Conservation (phyloP, 805 yeast genomes). For the Cyberlindnera mississippiensis region DNA sequence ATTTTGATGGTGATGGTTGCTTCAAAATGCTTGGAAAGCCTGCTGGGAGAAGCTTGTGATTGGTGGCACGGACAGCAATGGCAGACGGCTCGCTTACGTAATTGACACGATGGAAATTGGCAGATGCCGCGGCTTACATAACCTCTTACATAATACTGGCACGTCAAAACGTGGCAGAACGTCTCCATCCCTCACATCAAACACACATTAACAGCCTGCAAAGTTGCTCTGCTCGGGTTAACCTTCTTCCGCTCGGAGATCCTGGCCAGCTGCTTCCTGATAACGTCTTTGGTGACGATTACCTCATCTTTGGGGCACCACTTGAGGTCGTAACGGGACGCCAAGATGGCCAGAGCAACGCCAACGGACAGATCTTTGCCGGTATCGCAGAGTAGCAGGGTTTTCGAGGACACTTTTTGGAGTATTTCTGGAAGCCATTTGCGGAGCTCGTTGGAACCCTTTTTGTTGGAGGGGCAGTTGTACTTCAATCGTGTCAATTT, state of each 20-base stretch:
- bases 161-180: no score
- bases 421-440: constrained; percentile 41
- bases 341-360: constrained; percentile 49
- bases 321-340: constrained; percentile 38
- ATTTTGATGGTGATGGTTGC: no score
- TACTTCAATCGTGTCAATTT: background rate
- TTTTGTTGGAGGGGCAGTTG: constrained; percentile 41
- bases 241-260: constrained; percentile 46
- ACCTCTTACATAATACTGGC: no score
- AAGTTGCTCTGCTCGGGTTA: constrained; percentile 75
- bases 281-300: constrained; percentile 43
- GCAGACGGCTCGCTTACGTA: no score
- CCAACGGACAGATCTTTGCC: constrained; percentile 69
- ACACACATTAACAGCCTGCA: constrained; percentile 63
- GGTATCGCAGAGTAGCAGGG: constrained; percentile 52
- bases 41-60: no score
- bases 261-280: constrained; percentile 52
- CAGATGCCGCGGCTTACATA: no score
- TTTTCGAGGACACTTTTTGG: constrained; percentile 17
- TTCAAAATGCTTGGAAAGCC: no score
- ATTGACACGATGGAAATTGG: no score
- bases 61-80: no score
- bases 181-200: no score
- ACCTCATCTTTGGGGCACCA: constrained; percentile 33
- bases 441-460: constrained; percentile 62